Evolutionary conservation across 1,139 yeast genomes (phyloP).

Genomic region (Pneumocystis murina): DNA sequence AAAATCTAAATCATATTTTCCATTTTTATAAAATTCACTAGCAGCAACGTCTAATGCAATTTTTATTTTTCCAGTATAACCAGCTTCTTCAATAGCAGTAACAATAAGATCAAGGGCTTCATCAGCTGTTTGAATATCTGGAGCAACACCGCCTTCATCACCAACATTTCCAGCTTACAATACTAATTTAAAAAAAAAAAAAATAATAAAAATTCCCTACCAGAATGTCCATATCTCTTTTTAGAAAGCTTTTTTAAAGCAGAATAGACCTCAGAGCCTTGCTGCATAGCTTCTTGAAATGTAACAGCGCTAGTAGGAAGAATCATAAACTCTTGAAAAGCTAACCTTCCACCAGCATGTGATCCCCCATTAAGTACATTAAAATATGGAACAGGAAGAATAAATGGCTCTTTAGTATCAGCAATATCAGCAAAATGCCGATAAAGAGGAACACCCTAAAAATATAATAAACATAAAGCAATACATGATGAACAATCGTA

Average conservation of each 20-base stretch:
- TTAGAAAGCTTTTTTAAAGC: conserved; percentile 77
- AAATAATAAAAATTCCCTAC: background rate
- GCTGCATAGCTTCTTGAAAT: conserved; percentile 86
- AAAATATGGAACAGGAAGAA: conserved; percentile 30
- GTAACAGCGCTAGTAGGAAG: conserved; percentile 79
- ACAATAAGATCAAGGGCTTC: conserved; percentile 90
- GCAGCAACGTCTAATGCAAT: conserved; percentile 94
- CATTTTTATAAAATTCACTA: conserved; percentile 90
- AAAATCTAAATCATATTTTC: conserved; percentile 91
- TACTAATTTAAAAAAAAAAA: background rate
- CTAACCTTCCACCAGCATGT: conserved; percentile 97
- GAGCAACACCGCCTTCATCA: conserved; percentile 99
- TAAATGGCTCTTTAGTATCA: conserved; percentile 39
- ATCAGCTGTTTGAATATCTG: conserved; percentile 79
- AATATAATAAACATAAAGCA: background rate
- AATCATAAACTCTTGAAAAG: conserved; percentile 98
- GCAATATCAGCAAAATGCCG: conserved; percentile 65
- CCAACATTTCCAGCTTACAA: conserved; percentile 83
- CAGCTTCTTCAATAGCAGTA: conserved; percentile 75
- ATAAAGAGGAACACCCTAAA: conserved; percentile 57
- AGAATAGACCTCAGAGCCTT: conserved; percentile 95
- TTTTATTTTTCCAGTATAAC: conserved; percentile 77
- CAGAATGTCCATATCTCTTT: conserved; percentile 80
- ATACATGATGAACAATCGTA: background rate
- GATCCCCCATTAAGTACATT: conserved; percentile 97